These are phyloP conservation scores for Penicillium bialowiezense DNA, from an alignment of 495 filamentous ascomycete species.

Conservation along the genomic window DNA sequence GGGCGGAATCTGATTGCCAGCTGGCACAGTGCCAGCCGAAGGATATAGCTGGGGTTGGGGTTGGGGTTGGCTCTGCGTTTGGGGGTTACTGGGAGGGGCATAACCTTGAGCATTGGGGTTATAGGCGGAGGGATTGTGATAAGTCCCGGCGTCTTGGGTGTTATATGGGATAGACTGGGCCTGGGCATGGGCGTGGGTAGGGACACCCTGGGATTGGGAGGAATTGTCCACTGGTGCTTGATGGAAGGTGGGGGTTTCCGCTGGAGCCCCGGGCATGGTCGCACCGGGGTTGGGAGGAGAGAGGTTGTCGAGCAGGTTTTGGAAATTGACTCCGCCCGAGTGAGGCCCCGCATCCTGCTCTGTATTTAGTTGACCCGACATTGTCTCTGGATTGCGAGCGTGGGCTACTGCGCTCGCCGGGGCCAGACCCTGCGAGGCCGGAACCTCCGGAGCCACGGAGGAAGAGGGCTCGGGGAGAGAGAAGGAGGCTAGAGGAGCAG, in stretches of 20 bases:
- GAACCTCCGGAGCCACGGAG: constrained; percentile 46
- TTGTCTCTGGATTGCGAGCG: constrained; percentile 18
- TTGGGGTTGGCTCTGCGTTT: constrained; percentile 37
- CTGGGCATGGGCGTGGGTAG: constrained; percentile 50
- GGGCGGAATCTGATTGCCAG: constrained; percentile 57
- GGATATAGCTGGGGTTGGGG: constrained; percentile 28
- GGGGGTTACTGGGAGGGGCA: constrained; percentile 38
- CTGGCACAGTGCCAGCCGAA: constrained; percentile 49
- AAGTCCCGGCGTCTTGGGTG: constrained; percentile 52
- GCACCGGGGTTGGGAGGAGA: constrained; percentile 33
- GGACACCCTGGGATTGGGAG: constrained; percentile 41
- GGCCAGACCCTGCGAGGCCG: constrained; percentile 47
- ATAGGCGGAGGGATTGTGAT: constrained; percentile 43
- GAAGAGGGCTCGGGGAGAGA: constrained; percentile 38
- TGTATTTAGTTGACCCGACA: constrained; percentile 28
- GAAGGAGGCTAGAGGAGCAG: constrained; percentile 7
- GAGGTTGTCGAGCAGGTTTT: constrained; percentile 52
- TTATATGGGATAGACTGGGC: constrained; percentile 55
- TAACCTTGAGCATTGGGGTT: constrained; percentile 20
- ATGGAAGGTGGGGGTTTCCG: constrained; percentile 30
- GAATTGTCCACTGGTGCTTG: constrained; percentile 35
- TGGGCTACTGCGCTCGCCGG: constrained; percentile 34
- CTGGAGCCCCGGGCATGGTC: constrained; percentile 26
- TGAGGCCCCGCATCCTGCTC: constrained; percentile 16
- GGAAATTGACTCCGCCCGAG: constrained; percentile 47